Evolutionary conservation across 2,329 filamentous ascomycete species (phyloP).

Genomic region (Pyricularia sp.): DNA sequence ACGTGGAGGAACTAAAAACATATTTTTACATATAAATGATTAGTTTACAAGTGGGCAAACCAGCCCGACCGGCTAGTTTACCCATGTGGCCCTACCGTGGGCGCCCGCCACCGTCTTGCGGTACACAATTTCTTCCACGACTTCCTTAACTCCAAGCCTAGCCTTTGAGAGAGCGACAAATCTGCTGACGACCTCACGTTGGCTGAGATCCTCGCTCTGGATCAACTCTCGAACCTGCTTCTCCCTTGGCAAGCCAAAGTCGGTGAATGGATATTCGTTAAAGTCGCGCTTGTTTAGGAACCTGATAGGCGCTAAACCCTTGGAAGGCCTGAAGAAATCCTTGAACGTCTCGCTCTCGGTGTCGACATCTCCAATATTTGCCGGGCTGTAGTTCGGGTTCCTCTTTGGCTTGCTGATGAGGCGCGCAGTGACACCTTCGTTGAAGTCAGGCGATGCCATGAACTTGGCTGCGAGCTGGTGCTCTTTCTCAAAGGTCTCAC

Average conservation of each 20-base stretch:
- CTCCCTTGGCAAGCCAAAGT: conserved; percentile 68
- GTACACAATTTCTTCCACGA: conserved; percentile 58
- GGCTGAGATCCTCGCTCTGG: conserved; percentile 26
- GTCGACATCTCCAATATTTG: conserved; percentile 58
- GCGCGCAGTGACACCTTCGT: conserved; percentile 77
- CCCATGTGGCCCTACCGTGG: conserved; percentile 20
- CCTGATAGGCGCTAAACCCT: conserved; percentile 36
- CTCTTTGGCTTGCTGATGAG: conserved; percentile 56
- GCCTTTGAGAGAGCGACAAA: conserved; percentile 50
- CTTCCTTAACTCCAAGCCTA: conserved; percentile 60
- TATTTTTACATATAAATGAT: background rate
- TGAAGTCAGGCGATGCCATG: conserved; percentile 88
- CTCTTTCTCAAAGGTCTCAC: conserved; percentile 77
- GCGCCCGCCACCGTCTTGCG: conserved; percentile 43
- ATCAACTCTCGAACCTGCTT: conserved; percentile 41
- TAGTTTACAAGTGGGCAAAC: background rate
- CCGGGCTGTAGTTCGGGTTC: conserved; percentile 67
- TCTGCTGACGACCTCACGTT: conserved; percentile 50
- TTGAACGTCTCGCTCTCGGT: conserved; percentile 39
- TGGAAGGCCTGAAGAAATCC: conserved; percentile 56
- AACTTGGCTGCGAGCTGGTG: conserved; percentile 77
- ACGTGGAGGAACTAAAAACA: background rate
- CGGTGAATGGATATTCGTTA: conserved; percentile 60
- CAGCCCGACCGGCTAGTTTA: conserved; percentile 8
- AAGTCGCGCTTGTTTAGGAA: conserved; percentile 59